These are phyloP conservation scores for Microbotryum intermedium DNA, from an alignment of 1,284 basidiomycete species.

Conservation along the genomic window DNA sequence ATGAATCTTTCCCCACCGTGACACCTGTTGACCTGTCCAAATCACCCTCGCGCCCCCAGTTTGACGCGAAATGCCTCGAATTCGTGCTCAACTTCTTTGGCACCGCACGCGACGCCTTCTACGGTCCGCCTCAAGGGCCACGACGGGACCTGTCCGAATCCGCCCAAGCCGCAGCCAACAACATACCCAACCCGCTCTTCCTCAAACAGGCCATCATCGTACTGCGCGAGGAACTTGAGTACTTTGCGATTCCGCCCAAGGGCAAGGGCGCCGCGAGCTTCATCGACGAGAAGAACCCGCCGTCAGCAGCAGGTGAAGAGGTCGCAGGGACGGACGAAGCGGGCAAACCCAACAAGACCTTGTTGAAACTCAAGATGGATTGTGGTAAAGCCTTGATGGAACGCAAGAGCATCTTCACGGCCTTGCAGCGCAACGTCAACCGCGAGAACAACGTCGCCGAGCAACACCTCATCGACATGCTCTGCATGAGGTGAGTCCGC, in stretches of 20 bases:
- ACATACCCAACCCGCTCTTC: constrained; percentile 73
- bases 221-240: constrained; percentile 93
- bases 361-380: constrained; percentile 67
- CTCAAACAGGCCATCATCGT: constrained; percentile 98
- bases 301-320: constrained; percentile 30
- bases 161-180: constrained; percentile 45
- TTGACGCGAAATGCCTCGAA: constrained; percentile 91
- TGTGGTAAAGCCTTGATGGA: constrained; percentile 83
- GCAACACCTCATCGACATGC: constrained; percentile 99
- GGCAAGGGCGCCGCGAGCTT: neutral
- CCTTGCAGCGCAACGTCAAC: constrained; percentile 94
- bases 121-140: constrained; percentile 58
- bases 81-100: constrained; percentile 57
- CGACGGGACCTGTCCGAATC: constrained; percentile 26
- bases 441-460: constrained; percentile 99
- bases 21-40: neutral
- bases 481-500: constrained; percentile 83
- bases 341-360: constrained; percentile 65
- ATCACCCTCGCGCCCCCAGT: constrained; percentile 49
- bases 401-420: constrained; percentile 90
- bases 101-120: constrained; percentile 70
- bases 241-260: constrained; percentile 88
- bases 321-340: constrained; percentile 57
- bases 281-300: neutral
- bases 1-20: neutral